Percentiles rank a stretch among this genome's conserved stretches.
Conservation (phyloP, 1,284 basidiomycete species). For the Ceratorhiza oryzae-sativae region DNA sequence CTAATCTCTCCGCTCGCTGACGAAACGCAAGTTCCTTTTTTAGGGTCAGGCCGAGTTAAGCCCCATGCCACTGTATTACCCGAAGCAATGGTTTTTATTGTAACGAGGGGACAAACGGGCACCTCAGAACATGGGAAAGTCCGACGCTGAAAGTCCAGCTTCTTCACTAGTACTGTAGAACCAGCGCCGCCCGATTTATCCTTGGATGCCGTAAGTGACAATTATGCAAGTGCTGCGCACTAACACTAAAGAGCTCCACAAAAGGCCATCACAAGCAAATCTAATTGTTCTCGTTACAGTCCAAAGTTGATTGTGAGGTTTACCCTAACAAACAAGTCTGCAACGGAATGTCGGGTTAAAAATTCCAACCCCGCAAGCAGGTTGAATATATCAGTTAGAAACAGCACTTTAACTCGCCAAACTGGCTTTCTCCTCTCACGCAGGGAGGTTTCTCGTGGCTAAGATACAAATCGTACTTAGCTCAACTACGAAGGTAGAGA, state of each 20-base stretch:
- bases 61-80: conserved; percentile 61
- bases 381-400: no score
- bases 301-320: conserved; percentile 84
- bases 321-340: conserved; percentile 60
- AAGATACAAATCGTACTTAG: no score
- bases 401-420: no score
- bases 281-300: conserved; percentile 58
- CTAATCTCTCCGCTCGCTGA: background rate
- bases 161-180: conserved; percentile 62
- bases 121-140: conserved; percentile 60
- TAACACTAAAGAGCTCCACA: no score
- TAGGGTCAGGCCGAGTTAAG: conserved; percentile 54
- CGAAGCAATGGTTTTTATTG: conserved; percentile 60
- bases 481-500: no score
- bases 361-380: conserved; percentile 67
- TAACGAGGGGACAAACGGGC: conserved; percentile 57
- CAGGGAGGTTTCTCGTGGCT: no score
- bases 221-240: no score
- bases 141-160: conserved; percentile 58
- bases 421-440: no score
- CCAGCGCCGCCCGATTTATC: conserved; percentile 58
- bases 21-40: background rate
- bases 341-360: conserved; percentile 85
- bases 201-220: conserved; percentile 51
- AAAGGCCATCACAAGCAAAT: background rate